Evolutionary conservation across 2,329 filamentous ascomycete genomes (phyloP).

Genomic region (Phialophora chinensis): DNA sequence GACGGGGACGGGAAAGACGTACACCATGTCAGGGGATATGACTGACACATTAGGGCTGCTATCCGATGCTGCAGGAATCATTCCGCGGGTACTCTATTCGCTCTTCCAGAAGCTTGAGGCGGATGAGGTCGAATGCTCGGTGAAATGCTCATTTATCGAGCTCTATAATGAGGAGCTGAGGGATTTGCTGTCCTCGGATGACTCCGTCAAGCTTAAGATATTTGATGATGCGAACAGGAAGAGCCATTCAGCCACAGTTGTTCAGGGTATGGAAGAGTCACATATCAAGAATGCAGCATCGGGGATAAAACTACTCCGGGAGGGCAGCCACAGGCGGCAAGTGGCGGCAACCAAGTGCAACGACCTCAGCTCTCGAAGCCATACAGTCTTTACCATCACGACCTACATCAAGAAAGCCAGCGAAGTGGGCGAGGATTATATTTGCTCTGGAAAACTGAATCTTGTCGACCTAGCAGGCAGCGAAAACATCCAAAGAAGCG

Average conservation of each 20-base stretch:
- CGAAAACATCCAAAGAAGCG: slow-evolving; percentile 96
- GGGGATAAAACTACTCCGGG: slow-evolving; percentile 85
- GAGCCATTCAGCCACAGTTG: slow-evolving; percentile 81
- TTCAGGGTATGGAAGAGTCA: slow-evolving; percentile 97
- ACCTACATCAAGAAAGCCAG: slow-evolving; percentile 82
- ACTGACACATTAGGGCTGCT: slow-evolving; percentile 81
- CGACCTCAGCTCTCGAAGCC: slow-evolving; percentile 93
- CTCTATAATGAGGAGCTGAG: slow-evolving; percentile 97
- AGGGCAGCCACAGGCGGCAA: slow-evolving; percentile 90
- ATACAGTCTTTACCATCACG: slow-evolving; percentile 96
- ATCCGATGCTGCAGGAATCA: slow-evolving; percentile 91
- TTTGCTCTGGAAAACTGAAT: slow-evolving; percentile 92
- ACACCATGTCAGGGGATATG: slow-evolving; percentile 99
- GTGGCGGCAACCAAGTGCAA: slow-evolving; percentile 99
- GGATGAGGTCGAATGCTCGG: slow-evolving; percentile 80
- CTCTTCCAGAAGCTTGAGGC: slow-evolving; percentile 84
- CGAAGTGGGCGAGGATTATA: slow-evolving; percentile 85
- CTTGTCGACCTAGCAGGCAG: slow-evolving; percentile 95
- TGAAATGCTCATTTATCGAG: slow-evolving; percentile 98
- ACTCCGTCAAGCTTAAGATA: slow-evolving; percentile 87
- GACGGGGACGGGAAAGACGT: slow-evolving; percentile 97
- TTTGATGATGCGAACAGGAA: slow-evolving; percentile 89
- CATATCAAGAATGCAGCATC: slow-evolving; percentile 85
- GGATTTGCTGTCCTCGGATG: slow-evolving; percentile 82
- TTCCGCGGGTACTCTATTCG: slow-evolving; percentile 85